Evolutionary conservation across 495 filamentous ascomycete genomes (phyloP).

Genomic region (Aspergillus bertholletiae): DNA sequence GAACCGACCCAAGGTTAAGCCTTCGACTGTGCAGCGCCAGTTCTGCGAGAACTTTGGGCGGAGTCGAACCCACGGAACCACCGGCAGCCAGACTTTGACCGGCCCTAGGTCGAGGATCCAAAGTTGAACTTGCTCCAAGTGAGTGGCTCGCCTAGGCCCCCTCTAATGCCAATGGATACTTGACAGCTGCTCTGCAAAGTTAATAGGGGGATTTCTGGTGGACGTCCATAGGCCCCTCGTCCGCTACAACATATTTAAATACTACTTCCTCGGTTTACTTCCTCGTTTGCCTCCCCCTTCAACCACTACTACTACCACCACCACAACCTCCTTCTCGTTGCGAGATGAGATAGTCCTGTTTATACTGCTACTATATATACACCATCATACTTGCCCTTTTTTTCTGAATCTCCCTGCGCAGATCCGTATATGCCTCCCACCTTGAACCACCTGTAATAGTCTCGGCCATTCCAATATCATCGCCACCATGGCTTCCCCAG

Average conservation of each 20-base stretch:
- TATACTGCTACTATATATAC: too few species aligned
- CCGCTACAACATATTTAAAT: neutral
- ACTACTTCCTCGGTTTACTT: too few species aligned
- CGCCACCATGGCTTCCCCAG: constrained; percentile 20
- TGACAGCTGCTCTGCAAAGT: neutral
- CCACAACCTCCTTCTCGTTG: too few species aligned
- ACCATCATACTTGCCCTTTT: too few species aligned
- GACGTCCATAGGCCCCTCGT: neutral
- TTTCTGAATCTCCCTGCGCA: neutral
- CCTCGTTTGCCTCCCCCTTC: too few species aligned
- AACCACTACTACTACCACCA: too few species aligned
- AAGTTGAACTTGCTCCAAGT: constrained; percentile 10
- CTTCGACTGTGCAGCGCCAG: neutral
- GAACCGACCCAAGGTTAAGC: neutral
- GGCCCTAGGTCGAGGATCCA: constrained; percentile 5
- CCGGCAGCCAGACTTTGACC: constrained; percentile 10
- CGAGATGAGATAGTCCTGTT: too few species aligned
- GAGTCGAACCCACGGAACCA: constrained; percentile 1
- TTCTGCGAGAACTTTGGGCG: neutral
- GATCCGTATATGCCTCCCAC: neutral
- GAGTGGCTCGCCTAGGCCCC: constrained; percentile 2
- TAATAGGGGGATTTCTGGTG: neutral
- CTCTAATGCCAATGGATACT: neutral
- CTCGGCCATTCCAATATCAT: neutral
- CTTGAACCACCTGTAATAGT: neutral